Evolutionary conservation across 2,329 filamentous ascomycete genomes (phyloP).

Genomic region (Lomentospora prolificans): DNA sequence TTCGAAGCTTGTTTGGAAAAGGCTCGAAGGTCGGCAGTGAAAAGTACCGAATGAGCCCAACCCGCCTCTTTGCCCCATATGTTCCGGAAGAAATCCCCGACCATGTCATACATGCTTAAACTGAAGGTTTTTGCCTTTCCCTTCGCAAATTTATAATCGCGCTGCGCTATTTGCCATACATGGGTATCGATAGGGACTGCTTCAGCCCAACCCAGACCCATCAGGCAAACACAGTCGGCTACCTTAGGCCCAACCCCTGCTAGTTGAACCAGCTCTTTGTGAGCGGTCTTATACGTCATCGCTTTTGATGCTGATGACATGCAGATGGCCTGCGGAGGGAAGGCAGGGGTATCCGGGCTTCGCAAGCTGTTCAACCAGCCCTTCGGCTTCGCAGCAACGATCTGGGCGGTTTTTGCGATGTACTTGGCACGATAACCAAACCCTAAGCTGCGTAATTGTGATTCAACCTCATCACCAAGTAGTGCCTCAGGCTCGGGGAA

Average conservation of each 20-base stretch:
- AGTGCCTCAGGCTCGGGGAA: constrained; percentile 72
- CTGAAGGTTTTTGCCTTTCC: constrained; percentile 77
- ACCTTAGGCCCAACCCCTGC: constrained; percentile 95
- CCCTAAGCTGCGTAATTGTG: constrained; percentile 68
- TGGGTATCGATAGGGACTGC: constrained; percentile 95
- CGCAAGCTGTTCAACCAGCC: constrained; percentile 70
- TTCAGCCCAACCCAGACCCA: constrained; percentile 94
- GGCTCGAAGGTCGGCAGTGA: constrained; percentile 80
- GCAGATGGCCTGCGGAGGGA: constrained; percentile 26
- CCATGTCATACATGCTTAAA: constrained; percentile 77
- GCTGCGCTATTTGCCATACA: constrained; percentile 95
- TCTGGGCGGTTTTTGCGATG: constrained; percentile 73
- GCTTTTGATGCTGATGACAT: constrained; percentile 30
- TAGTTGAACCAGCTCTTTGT: constrained; percentile 67
- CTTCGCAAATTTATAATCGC: constrained; percentile 90
- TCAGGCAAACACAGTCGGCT: constrained; percentile 89
- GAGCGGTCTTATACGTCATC: constrained; percentile 68
- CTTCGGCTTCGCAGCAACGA: constrained; percentile 58
- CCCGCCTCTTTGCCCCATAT: constrained; percentile 92
- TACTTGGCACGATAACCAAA: constrained; percentile 96
- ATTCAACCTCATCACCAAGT: constrained; percentile 65
- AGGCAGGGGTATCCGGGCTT: constrained; percentile 63
- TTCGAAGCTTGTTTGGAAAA: constrained; percentile 57
- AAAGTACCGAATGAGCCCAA: constrained; percentile 95
- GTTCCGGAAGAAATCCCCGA: constrained; percentile 79